Percentiles rank a stretch among this genome's conserved stretches.
These are phyloP conservation scores for Gracilaria gracilis DNA, from an alignment of 23 red algal species.

Conservation along the genomic window DNA sequence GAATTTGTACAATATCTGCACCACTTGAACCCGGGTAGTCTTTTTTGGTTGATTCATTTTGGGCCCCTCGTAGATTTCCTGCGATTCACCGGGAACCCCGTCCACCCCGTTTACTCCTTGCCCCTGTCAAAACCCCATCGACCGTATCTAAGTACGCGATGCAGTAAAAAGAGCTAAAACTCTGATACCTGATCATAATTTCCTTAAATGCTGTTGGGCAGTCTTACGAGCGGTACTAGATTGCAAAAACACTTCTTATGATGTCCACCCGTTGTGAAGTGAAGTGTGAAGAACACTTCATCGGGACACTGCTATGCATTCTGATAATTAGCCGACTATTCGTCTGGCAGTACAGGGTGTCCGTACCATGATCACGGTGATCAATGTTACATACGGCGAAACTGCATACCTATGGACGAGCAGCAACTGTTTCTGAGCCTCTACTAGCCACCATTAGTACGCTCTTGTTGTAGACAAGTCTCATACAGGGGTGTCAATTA, in stretches of 20 bases:
- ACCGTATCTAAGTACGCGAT: neutral
- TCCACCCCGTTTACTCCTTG: neutral
- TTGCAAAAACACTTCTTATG: neutral
- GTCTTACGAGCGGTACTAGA: neutral
- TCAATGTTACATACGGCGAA: too few species aligned
- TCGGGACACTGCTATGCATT: neutral
- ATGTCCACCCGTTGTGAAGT: neutral
- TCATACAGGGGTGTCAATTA: neutral
- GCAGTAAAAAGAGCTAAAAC: constrained; percentile 1
- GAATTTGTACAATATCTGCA: neutral
- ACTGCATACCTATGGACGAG: neutral
- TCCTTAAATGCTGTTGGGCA: neutral
- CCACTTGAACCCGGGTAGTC: neutral
- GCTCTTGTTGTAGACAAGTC: neutral
- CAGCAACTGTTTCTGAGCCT: neutral
- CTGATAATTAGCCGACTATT: too few species aligned
- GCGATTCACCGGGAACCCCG: constrained; percentile 9
- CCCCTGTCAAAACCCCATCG: neutral
- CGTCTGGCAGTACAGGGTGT: neutral
- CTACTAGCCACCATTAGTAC: neutral
- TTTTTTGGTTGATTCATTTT: neutral
- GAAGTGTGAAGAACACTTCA: neutral
- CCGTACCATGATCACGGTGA: too few species aligned
- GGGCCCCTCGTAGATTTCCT: neutral
- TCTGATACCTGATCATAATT: neutral